Evolutionary conservation across 345 rosid species (phyloP).

Genomic region (Chamaenerion angustifolium): DNA sequence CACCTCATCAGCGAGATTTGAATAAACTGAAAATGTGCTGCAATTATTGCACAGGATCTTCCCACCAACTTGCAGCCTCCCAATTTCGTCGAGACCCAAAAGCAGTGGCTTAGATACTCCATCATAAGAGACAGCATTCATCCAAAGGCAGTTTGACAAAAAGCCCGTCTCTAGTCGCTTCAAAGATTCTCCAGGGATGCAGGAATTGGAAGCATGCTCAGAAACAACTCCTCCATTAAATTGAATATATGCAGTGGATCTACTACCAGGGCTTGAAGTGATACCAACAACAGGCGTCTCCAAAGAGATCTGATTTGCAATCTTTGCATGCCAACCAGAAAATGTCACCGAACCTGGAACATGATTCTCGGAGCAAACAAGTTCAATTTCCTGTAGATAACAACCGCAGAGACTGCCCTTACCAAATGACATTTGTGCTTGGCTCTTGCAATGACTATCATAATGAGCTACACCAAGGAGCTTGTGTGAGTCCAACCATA

Average conservation of each 20-base stretch:
- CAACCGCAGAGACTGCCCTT: slow-evolving; percentile 39
- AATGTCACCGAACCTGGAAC: slow-evolving; percentile 40
- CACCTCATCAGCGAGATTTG: slow-evolving; percentile 51
- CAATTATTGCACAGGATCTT: slow-evolving; percentile 68
- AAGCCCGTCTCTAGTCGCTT: slow-evolving; percentile 26
- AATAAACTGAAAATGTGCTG: slow-evolving; percentile 75
- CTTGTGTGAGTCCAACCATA: slow-evolving; percentile 56
- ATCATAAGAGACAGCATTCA: slow-evolving; percentile 40
- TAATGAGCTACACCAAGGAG: slow-evolving; percentile 65
- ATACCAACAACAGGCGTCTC: slow-evolving; percentile 45
- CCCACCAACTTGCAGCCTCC: slow-evolving; percentile 55
- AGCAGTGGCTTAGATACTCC: slow-evolving; percentile 33
- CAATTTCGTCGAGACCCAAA: slow-evolving; percentile 80
- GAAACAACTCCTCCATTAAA: slow-evolving; percentile 61
- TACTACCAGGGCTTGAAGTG: slow-evolving; percentile 48
- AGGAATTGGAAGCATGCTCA: slow-evolving; percentile 38
- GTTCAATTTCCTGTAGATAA: slow-evolving; percentile 59
- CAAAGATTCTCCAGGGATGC: slow-evolving; percentile 26
- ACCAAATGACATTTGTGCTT: slow-evolving; percentile 12
- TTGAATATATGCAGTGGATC: slow-evolving; percentile 60
- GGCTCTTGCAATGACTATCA: slow-evolving; percentile 32
- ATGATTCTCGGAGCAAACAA: slow-evolving; percentile 55
- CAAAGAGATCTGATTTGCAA: slow-evolving; percentile 27
- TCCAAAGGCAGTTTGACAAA: slow-evolving; percentile 59
- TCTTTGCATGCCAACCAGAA: slow-evolving; percentile 67